These are phyloP conservation scores for Taxawa tesnikishii DNA, from an alignment of 2,329 filamentous ascomycete genomes.

Conservation along the genomic window DNA sequence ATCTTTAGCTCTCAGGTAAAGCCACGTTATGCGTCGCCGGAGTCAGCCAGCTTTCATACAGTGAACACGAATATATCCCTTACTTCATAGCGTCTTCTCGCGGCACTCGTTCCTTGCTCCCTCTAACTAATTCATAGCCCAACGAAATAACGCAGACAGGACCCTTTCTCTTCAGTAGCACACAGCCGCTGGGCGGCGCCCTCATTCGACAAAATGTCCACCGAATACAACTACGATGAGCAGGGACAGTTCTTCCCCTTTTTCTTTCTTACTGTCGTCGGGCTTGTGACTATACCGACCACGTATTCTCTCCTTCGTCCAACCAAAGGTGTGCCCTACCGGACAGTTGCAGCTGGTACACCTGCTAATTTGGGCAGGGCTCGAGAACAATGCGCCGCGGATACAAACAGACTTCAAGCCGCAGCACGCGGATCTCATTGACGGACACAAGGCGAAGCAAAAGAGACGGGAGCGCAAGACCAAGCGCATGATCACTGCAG, in stretches of 20 bases:
- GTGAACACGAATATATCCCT: no score
- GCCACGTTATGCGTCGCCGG: no score
- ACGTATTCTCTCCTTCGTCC: constrained; percentile 80
- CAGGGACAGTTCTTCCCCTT: constrained; percentile 98
- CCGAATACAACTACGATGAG: constrained; percentile 97
- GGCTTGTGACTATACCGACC: constrained; percentile 61
- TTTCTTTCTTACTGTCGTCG: constrained; percentile 86
- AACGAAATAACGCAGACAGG: no score
- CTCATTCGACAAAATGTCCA: constrained; percentile 62
- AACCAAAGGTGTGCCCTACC: constrained; percentile 50
- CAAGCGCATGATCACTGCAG: constrained; percentile 67
- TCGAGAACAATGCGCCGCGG: constrained; percentile 68
- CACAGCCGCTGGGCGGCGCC: background rate
- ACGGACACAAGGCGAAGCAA: constrained; percentile 70
- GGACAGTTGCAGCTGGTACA: no score
- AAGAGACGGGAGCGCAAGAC: constrained; percentile 80
- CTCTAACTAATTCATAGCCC: no score
- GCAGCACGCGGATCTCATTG: constrained; percentile 72
- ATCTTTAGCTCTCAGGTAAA: no score
- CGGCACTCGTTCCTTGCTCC: no score
- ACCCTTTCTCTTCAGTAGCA: no score
- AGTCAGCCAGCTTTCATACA: no score
- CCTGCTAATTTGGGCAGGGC: no score
- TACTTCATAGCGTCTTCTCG: no score
- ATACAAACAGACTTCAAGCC: constrained; percentile 74